These are phyloP conservation scores for Sphaerulina vaccinii DNA, from an alignment of 2,329 filamentous ascomycete species.

Conservation along the genomic window DNA sequence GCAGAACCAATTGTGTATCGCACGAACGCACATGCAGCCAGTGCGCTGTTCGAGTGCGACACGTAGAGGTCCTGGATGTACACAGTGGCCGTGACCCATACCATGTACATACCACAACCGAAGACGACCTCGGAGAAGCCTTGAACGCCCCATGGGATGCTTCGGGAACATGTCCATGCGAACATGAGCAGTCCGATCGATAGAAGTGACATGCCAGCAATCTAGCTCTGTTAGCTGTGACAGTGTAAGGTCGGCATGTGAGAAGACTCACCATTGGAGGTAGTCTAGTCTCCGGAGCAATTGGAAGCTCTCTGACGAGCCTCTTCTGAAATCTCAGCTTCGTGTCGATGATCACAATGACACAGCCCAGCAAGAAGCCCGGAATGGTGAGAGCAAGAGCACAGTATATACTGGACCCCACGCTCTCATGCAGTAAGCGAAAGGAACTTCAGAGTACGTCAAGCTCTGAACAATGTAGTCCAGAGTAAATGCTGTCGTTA, in stretches of 20 bases:
- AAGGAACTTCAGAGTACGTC: conserved; percentile 26
- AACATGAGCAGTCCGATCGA: conserved; percentile 15
- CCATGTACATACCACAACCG: conserved; percentile 20
- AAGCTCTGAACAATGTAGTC: conserved; percentile 40
- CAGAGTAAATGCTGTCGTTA: conserved; percentile 29
- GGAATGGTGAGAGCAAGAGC: conserved; percentile 9
- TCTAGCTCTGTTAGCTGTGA: conserved; percentile 11
- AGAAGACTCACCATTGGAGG: conserved; percentile 14
- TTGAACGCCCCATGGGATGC: not conserved
- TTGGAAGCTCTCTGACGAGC: not conserved
- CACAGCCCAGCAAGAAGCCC: conserved; percentile 15
- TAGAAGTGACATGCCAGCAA: conserved; percentile 15
- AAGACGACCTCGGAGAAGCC: conserved; percentile 11
- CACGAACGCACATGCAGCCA: conserved; percentile 19
- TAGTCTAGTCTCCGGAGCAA: conserved; percentile 19
- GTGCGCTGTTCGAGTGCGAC: conserved; percentile 16
- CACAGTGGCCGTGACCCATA: conserved; percentile 18
- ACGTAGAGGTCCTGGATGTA: conserved; percentile 21
- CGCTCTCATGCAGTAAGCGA: conserved; percentile 6
- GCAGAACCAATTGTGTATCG: conserved; percentile 14
- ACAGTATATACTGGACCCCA: conserved; percentile 6
- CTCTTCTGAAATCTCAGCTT: conserved; percentile 13
- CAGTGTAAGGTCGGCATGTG: not conserved
- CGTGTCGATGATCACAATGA: conserved; percentile 10
- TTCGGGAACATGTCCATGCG: conserved; percentile 4